Base-by-base conservation (phyloP, 768 basidiomycete genomes). In the Rhizopogon vesiculosus region DNA sequence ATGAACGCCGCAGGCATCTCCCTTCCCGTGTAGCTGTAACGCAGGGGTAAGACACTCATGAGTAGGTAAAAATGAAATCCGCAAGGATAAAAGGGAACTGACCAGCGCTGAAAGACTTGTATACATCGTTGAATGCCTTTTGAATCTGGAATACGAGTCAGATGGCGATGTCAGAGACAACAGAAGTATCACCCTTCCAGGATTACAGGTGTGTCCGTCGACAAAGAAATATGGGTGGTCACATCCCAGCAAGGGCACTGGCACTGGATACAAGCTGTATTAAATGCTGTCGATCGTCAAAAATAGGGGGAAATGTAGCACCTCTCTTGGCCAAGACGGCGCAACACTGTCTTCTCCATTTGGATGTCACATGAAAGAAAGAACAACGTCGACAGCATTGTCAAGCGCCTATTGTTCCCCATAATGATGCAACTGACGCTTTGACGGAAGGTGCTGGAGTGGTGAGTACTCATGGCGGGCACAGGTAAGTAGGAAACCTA, bases 171-270 rank as follows among this genome's bases (percentile, higher is more conserved):
- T 31, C 28, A 46, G 7, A n/a, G 25, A 3, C 13, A 43, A 49
- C 7, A 42, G 13, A 5, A 7, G 2, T 51, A 67, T 12, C 43
- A 89, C 93, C 77, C 91, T 94, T 16, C 76, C 71, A 7, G 89
- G 76, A 59, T 81, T 84, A 63, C 91, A 95, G 1, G 97, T 96
- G 16, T 97, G 77, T 0, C 92, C 90, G 62, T 99, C 98, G 61
- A 98, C 76, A 61, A 85, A 98, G 71, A 91, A 90, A 69, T 91
- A 98, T 61, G 98, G 97, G 2, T 95, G 74, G 65, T 98, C 97
- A 0, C 84, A 80, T 5, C 86, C 84, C 2, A 84, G 73, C 61
- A 1, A 78, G 73, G 1, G 59, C 62, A 42, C 53, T 10, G 3
- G 61, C 57, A 39, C 65, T 69, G 16, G 18, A 9, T 22, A 15